Evolutionary conservation across 306 rosid species (phyloP).

Genomic region (Heteromeles arbutifolia): DNA sequence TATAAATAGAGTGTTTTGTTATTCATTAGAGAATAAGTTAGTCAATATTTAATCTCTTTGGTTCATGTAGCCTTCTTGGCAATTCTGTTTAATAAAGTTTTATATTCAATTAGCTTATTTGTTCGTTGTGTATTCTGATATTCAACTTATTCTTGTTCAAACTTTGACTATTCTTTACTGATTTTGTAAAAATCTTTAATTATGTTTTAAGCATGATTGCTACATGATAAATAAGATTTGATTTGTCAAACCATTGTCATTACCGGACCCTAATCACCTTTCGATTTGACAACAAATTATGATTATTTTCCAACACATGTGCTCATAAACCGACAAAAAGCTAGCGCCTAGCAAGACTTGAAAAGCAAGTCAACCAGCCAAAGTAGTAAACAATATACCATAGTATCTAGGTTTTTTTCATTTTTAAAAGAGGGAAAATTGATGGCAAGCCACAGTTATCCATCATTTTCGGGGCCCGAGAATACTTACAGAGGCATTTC

Average conservation of each 20-base stretch:
- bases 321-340: background rate
- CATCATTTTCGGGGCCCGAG: rapidly evolving
- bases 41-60: too few species aligned
- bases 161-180: background rate
- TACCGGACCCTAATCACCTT: too few species aligned
- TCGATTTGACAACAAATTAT: too few species aligned
- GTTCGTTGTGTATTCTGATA: too few species aligned
- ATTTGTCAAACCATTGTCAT: background rate
- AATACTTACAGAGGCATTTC: too few species aligned
- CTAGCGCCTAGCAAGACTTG: background rate
- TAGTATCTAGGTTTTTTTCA: background rate
- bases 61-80: too few species aligned
- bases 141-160: background rate
- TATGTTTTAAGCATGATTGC: background rate
- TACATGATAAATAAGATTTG: background rate
- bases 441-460: too few species aligned
- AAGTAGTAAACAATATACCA: background rate
- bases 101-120: too few species aligned
- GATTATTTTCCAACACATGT: background rate
- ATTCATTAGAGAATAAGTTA: too few species aligned
- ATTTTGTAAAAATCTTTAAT: background rate
- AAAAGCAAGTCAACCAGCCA: background rate
- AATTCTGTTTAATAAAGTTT: too few species aligned
- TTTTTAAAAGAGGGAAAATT: too few species aligned
- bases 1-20: too few species aligned